phyloP scores from a whole-genome alignment of 2,329 filamentous ascomycete genomes.

The Penicillium decumbens region DNA sequence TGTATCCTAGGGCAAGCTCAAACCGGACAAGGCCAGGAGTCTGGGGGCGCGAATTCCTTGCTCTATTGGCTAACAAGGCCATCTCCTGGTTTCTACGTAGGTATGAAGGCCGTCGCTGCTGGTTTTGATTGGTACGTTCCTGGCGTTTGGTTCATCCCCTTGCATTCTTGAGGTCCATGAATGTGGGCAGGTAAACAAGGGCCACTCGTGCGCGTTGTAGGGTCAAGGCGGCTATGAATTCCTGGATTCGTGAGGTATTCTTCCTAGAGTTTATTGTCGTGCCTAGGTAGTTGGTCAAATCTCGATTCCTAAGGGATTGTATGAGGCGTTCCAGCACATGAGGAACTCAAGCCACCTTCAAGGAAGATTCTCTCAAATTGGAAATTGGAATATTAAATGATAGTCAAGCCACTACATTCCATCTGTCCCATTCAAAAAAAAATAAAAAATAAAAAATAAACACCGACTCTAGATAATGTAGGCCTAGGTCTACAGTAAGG shows the following conservation, averaged over 20 bases:
- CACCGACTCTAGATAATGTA: too few species aligned
- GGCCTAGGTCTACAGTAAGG: too few species aligned
- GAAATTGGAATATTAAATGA: background rate
- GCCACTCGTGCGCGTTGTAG: conserved; percentile 3
- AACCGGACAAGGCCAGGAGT: background rate
- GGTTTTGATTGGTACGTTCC: conserved; percentile 11
- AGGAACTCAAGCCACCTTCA: background rate
- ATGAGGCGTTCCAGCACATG: background rate
- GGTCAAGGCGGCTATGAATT: background rate
- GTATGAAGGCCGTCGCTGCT: conserved; percentile 7
- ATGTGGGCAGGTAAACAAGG: conserved; percentile 20
- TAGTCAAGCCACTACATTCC: background rate
- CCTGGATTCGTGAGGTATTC: background rate
- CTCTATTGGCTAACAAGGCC: conserved; percentile 8
- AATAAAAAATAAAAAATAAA: too few species aligned
- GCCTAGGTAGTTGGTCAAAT: background rate
- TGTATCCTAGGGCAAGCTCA: conserved; percentile 1
- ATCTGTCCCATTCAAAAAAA: too few species aligned
- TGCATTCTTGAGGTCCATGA: conserved; percentile 20
- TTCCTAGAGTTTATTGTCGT: background rate
- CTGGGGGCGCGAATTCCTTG: conserved; percentile 13
- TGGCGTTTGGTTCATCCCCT: conserved; percentile 16
- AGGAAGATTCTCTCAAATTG: background rate
- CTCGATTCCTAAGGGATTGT: background rate
- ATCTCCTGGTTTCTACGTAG: conserved; percentile 2